Conservation (phyloP, 1,284 basidiomycete genomes). For the Malassezia vespertilionis region DNA sequence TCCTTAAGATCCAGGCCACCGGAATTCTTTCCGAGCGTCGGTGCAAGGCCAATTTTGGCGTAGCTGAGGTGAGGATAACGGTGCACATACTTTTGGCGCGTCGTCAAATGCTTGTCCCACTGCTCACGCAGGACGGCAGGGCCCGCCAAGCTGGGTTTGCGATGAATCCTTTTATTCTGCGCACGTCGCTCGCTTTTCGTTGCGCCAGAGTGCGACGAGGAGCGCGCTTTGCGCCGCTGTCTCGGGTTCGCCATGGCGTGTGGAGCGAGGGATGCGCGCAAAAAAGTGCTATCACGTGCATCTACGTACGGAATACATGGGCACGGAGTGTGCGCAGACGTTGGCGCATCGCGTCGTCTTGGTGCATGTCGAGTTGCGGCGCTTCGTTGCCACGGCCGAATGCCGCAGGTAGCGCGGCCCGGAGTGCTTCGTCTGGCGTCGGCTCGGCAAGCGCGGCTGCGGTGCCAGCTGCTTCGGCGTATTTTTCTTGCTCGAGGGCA, state of each 20-base stretch:
- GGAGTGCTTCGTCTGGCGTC: background rate
- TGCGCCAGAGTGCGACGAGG: conserved; percentile 51
- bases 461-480: background rate
- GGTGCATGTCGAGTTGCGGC: background rate
- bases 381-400: conserved; percentile 6
- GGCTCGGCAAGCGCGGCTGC: background rate
- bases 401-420: conserved; percentile 6
- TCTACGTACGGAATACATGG: background rate
- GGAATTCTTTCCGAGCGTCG: conserved; percentile 34
- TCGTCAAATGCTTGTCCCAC: conserved; percentile 81
- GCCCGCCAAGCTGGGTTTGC: conserved; percentile 59
- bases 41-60: conserved; percentile 61
- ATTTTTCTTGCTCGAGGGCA: conserved; percentile 7
- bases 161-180: conserved; percentile 56
- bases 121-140: conserved; percentile 69
- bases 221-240: conserved; percentile 68
- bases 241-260: conserved; percentile 75
- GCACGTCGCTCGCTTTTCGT: conserved; percentile 62
- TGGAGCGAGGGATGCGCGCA: background rate
- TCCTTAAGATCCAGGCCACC: conserved; percentile 23
- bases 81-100: conserved; percentile 71
- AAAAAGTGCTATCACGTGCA: conserved; percentile 4
- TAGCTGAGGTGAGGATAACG: conserved; percentile 54
- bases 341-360: background rate
- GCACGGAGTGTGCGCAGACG: background rate